A percentile compares a stretch with the other conserved stretches of the same genome.
Conservation (phyloP, 805 yeast genomes). For the Torulaspora maleeae region DNA sequence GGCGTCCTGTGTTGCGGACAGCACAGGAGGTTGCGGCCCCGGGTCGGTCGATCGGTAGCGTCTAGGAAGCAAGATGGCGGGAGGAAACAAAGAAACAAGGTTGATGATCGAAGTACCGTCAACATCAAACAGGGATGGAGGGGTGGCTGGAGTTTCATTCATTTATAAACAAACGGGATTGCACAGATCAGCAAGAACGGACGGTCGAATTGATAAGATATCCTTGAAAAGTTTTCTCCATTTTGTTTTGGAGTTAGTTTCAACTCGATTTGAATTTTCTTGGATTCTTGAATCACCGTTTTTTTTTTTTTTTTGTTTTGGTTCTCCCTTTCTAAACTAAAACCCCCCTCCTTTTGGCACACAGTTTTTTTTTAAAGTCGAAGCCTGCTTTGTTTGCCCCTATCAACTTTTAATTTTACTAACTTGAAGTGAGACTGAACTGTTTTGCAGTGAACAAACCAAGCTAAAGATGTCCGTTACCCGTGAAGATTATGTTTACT, state of each 20-base stretch:
- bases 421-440: not conserved
- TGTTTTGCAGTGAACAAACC: not conserved
- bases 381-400: not conserved
- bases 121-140: not conserved
- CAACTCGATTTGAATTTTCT: not conserved
- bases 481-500: slow-evolving; percentile 97
- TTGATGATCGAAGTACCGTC: not conserved
- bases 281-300: not conserved
- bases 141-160: slow-evolving; percentile 1
- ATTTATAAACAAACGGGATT: slow-evolving; percentile 5
- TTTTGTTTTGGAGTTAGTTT: not conserved
- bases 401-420: slow-evolving; percentile 1
- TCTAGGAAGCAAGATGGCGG: too few species aligned
- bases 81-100: too few species aligned
- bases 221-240: slow-evolving; percentile 1
- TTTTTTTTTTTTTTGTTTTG: not conserved
- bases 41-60: slow-evolving; percentile 1
- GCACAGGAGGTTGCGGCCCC: not conserved
- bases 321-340: not conserved
- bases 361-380: slow-evolving; percentile 3
- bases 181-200: slow-evolving; percentile 4
- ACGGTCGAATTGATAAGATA: slow-evolving; percentile 1
- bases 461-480: slow-evolving; percentile 55
- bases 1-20: too few species aligned
- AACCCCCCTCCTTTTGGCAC: slow-evolving; percentile 1